These are phyloP conservation scores for Chlorophyllum brunneum DNA, from an alignment of 768 basidiomycete genomes.

Conservation along the genomic window DNA sequence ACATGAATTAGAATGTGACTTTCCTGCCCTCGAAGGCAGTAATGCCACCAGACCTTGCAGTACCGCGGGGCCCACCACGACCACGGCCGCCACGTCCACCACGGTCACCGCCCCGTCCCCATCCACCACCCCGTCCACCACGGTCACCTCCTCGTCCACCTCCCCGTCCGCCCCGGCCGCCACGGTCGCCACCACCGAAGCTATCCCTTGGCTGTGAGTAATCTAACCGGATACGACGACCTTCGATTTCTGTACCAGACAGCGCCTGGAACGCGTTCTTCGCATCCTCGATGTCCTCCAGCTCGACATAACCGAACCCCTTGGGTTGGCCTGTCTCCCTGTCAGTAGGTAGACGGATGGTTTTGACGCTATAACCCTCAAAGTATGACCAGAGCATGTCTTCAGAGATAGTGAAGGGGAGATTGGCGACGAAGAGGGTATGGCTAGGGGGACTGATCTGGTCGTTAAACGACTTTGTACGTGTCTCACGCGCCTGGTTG, in stretches of 20 bases:
- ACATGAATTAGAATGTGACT: slow-evolving; percentile 45
- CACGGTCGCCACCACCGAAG: slow-evolving; percentile 47
- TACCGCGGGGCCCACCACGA: slow-evolving; percentile 42
- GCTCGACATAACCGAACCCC: slow-evolving; percentile 97
- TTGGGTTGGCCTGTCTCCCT: slow-evolving; percentile 87
- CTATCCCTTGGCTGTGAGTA: slow-evolving; percentile 79
- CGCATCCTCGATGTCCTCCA: slow-evolving; percentile 74
- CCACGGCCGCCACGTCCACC: slow-evolving; percentile 39
- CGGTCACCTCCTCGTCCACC: slow-evolving; percentile 35
- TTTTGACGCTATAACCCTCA: slow-evolving; percentile 84
- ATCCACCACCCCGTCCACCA: slow-evolving; percentile 32
- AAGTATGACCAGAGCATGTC: slow-evolving; percentile 89
- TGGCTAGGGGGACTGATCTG: slow-evolving; percentile 55
- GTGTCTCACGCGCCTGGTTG: slow-evolving; percentile 54
- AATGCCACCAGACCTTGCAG: slow-evolving; percentile 62
- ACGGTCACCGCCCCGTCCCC: slow-evolving; percentile 30
- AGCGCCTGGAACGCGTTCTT: slow-evolving; percentile 74
- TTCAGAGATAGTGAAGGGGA: slow-evolving; percentile 77
- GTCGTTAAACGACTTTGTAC: slow-evolving; percentile 79
- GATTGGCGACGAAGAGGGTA: slow-evolving; percentile 88
- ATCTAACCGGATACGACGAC: slow-evolving; percentile 79
- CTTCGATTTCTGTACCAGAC: slow-evolving; percentile 73
- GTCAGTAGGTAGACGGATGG: slow-evolving; percentile 89
- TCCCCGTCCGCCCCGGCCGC: slow-evolving; percentile 44
- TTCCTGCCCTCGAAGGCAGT: slow-evolving; percentile 64